Conservation (phyloP, 345 rosid genomes). For the Eucalyptus rudis region DNA sequence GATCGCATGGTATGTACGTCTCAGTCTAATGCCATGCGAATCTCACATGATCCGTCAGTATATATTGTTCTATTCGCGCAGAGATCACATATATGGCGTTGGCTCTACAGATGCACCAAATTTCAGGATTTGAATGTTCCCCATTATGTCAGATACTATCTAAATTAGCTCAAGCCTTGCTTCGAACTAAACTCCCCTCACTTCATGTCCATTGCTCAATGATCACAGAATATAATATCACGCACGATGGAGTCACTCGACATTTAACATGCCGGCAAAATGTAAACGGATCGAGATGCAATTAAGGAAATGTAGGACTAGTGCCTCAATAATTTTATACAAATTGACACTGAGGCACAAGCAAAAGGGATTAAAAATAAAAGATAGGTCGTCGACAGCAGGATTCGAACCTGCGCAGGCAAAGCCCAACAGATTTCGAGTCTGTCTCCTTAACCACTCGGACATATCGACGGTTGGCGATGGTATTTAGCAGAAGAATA, state of each 20-base stretch:
- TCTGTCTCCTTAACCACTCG: conserved; percentile 99
- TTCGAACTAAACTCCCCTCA: neutral
- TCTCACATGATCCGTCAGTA: neutral
- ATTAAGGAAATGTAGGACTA: neutral
- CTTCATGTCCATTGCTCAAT: neutral
- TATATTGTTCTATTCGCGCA: neutral
- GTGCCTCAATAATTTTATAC: neutral
- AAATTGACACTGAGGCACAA: neutral
- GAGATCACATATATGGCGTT: neutral
- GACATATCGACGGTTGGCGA: conserved; percentile 25
- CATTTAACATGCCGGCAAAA: neutral
- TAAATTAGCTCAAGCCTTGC: neutral
- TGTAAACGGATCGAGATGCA: neutral
- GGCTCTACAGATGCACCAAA: neutral
- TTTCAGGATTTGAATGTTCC: neutral
- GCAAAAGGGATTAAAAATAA: neutral
- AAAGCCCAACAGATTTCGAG: conserved; percentile 99
- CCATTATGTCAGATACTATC: neutral
- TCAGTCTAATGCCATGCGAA: neutral
- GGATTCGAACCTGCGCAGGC: conserved; percentile 99
- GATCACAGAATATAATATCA: neutral
- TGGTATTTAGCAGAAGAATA: accelerated
- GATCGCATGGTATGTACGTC: neutral
- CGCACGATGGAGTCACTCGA: neutral
- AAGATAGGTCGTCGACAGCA: conserved; percentile 59